These are phyloP conservation scores for Dictyostelium brefeldianum DNA, from an alignment of 78 protist species.

Conservation along the genomic window DNA sequence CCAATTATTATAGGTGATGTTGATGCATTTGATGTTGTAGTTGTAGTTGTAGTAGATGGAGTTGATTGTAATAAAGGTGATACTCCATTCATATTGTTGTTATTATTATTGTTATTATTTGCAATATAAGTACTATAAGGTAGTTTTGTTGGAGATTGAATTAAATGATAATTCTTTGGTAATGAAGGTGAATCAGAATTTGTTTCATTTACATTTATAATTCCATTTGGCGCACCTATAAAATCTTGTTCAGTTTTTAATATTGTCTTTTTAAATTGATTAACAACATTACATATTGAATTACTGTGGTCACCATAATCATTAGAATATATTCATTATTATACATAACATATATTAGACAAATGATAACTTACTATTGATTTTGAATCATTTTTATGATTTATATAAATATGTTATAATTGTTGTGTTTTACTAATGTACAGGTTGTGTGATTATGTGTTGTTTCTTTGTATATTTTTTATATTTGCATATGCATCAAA, in stretches of 20 bases:
- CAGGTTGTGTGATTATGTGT: too few relatives aligned
- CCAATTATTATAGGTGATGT: not conserved
- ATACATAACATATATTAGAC: too few relatives aligned
- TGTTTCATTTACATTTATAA: not conserved
- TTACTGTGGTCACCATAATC: not conserved
- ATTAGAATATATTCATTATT: too few relatives aligned
- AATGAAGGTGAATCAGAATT: not conserved
- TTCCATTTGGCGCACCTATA: not conserved
- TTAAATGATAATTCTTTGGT: not conserved
- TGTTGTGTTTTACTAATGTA: too few relatives aligned
- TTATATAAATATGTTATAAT: too few relatives aligned
- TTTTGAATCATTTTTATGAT: too few relatives aligned
- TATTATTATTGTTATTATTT: not conserved
- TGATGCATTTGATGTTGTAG: not conserved
- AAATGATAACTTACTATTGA: too few relatives aligned
- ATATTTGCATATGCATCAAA: too few relatives aligned
- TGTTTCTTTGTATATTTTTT: too few relatives aligned
- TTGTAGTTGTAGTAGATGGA: not conserved
- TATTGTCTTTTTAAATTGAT: conserved; percentile 58
- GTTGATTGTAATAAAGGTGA: not conserved
- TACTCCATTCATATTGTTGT: not conserved
- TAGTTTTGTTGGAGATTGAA: conserved; percentile 9
- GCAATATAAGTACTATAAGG: conserved; percentile 10
- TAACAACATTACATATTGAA: conserved; percentile 31
- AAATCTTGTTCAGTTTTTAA: conserved; percentile 61